These are phyloP conservation scores for Lentinula lateritia DNA, from an alignment of 768 basidiomycete genomes.

Conservation along the genomic window DNA sequence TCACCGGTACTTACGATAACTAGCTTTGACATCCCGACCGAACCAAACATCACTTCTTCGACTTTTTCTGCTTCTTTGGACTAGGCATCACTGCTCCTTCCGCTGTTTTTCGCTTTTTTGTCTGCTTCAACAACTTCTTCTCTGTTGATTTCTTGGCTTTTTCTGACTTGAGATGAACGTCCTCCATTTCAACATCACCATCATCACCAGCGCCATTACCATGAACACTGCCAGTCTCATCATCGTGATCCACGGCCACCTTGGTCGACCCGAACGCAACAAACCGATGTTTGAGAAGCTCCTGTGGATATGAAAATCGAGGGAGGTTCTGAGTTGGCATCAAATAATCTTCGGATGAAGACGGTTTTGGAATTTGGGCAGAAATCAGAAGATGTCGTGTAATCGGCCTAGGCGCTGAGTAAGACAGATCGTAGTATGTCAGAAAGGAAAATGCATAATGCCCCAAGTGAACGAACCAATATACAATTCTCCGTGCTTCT, in stretches of 20 bases:
- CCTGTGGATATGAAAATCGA: slow-evolving; percentile 51
- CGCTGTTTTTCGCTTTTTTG: background rate
- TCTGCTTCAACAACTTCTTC: background rate
- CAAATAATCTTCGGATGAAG: slow-evolving; percentile 11
- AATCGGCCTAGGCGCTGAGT: slow-evolving; percentile 52
- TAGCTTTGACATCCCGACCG: no score
- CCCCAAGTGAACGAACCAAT: slow-evolving; percentile 34
- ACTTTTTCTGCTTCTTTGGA: slow-evolving; percentile 5
- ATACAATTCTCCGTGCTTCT: slow-evolving; percentile 54
- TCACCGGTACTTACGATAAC: no score
- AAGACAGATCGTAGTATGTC: background rate
- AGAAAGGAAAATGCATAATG: background rate
- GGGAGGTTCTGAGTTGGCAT: slow-evolving; percentile 41
- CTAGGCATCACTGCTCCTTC: background rate
- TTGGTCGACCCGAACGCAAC: slow-evolving; percentile 50
- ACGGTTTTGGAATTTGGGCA: slow-evolving; percentile 34
- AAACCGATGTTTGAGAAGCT: slow-evolving; percentile 59
- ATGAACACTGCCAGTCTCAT: background rate
- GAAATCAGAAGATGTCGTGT: slow-evolving; percentile 54
- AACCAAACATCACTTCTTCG: background rate
- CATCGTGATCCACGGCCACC: background rate
- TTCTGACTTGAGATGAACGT: background rate
- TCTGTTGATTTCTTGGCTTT: background rate
- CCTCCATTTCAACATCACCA: background rate
- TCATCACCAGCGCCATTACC: background rate